Conservation (phyloP, 495 filamentous ascomycete species). For the Penicillium dipodomyicola region DNA sequence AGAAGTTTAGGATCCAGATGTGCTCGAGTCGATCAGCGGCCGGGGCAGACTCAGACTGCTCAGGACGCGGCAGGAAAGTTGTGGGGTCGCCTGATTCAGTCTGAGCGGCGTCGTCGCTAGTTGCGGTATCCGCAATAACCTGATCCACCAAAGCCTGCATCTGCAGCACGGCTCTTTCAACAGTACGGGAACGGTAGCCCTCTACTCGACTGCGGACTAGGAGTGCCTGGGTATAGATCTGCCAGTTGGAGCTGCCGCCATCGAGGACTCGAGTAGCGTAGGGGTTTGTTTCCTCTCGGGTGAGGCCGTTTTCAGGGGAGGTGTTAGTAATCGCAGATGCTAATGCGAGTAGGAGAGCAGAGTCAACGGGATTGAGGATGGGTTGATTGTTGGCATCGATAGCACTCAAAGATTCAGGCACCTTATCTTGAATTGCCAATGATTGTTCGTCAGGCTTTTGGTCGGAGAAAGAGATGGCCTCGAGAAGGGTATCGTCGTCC, state of each 20-base stretch:
- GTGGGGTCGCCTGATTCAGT: conserved; percentile 42
- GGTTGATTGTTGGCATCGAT: conserved; percentile 80
- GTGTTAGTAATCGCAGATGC: conserved; percentile 88
- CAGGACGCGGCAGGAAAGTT: conserved; percentile 80
- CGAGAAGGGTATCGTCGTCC: conserved; percentile 91
- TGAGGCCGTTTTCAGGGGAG: conserved; percentile 77
- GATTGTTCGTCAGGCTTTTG: conserved; percentile 44
- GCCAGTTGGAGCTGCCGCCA: conserved; percentile 93
- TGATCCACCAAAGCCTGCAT: conserved; percentile 96
- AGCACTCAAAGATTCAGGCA: conserved; percentile 58
- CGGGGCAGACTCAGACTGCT: conserved; percentile 73
- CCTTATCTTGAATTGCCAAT: conserved; percentile 47
- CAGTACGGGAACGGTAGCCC: conserved; percentile 75
- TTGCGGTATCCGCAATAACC: conserved; percentile 82
- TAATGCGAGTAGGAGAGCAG: conserved; percentile 76
- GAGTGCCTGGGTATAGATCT: conserved; percentile 92
- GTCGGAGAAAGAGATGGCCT: conserved; percentile 75
- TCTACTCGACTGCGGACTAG: conserved; percentile 87
- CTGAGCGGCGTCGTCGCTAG: conserved; percentile 32
- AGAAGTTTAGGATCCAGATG: conserved; percentile 76
- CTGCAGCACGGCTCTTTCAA: conserved; percentile 86
- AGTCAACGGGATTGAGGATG: conserved; percentile 75
- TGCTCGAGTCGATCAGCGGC: conserved; percentile 73
- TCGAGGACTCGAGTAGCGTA: conserved; percentile 86
- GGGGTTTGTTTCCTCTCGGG: conserved; percentile 86